A percentile compares a stretch with the other conserved stretches of the same genome.
Evolutionary conservation across 2,329 filamentous ascomycete genomes (phyloP).

Genomic region (Colletotrichum sp.): DNA sequence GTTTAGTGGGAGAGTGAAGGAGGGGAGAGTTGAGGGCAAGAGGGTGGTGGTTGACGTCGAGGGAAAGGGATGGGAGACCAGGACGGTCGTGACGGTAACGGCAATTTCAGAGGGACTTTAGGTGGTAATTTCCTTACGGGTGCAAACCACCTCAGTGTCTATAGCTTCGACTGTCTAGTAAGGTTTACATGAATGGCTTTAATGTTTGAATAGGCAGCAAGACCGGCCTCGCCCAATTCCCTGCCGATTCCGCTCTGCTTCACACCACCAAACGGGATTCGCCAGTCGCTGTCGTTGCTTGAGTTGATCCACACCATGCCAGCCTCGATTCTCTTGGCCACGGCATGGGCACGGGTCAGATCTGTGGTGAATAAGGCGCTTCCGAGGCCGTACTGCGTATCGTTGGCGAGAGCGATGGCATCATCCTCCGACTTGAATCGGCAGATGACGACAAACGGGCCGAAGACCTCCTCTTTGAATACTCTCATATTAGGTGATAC

Average conservation of each 20-base stretch:
- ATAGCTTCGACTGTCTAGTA: background rate
- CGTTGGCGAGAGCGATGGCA: slow-evolving; percentile 36
- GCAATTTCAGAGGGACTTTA: background rate
- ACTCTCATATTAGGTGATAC: slow-evolving; percentile 36
- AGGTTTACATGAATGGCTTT: slow-evolving; percentile 52
- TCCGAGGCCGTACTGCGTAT: slow-evolving; percentile 61
- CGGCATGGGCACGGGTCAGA: slow-evolving; percentile 45
- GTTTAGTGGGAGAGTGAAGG: background rate
- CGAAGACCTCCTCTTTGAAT: slow-evolving; percentile 40
- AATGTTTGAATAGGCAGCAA: slow-evolving; percentile 48
- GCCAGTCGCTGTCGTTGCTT: slow-evolving; percentile 29
- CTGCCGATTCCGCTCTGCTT: slow-evolving; percentile 57
- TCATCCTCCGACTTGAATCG: slow-evolving; percentile 31
- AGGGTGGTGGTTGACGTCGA: slow-evolving; percentile 6
- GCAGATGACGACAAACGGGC: slow-evolving; percentile 35
- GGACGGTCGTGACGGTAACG: background rate
- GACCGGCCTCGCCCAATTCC: slow-evolving; percentile 50
- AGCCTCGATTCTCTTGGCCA: slow-evolving; percentile 59
- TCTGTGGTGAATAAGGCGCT: slow-evolving; percentile 63
- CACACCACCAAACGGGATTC: slow-evolving; percentile 45
- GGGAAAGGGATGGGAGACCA: background rate
- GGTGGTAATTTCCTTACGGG: background rate
- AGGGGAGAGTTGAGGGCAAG: background rate
- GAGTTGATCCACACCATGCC: slow-evolving; percentile 53
- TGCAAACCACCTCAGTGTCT: background rate